Conservation (phyloP, 2,329 filamentous ascomycete genomes). For the Aspergillus terreus region DNA sequence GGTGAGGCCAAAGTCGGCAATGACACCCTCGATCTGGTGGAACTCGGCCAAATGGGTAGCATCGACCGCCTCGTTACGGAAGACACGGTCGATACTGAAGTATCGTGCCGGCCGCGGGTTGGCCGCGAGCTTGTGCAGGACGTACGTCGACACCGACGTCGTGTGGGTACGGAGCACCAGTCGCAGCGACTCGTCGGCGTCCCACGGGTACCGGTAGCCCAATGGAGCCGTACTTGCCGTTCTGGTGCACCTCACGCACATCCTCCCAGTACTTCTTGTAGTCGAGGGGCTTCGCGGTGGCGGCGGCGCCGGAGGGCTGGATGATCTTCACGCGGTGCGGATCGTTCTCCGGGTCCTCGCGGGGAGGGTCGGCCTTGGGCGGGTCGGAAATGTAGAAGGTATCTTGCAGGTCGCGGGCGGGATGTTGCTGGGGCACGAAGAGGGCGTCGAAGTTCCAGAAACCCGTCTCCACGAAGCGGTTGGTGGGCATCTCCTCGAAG, state of each 20-base stretch:
- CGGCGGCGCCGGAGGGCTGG: conserved; percentile 45
- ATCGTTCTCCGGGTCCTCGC: conserved; percentile 50
- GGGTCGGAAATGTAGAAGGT: conserved; percentile 98
- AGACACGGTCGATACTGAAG: conserved; percentile 97
- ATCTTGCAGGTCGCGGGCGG: conserved; percentile 93
- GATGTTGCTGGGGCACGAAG: conserved; percentile 96
- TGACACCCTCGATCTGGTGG: conserved; percentile 97
- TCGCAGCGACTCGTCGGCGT: conserved; percentile 76
- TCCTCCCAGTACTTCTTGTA: conserved; percentile 87
- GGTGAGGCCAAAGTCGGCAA: conserved; percentile 91
- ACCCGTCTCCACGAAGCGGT: conserved; percentile 88
- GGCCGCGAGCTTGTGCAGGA: conserved; percentile 84
- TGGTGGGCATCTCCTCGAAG: conserved; percentile 96
- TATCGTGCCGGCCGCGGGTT: conserved; percentile 85
- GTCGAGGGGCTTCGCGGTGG: conserved; percentile 51
- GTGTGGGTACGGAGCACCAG: conserved; percentile 95
- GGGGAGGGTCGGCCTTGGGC: conserved; percentile 64
- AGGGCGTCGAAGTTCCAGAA: conserved; percentile 99
- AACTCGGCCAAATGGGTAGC: conserved; percentile 97
- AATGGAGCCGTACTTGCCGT: conserved; percentile 89
- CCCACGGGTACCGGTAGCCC: conserved; percentile 97
- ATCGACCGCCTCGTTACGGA: conserved; percentile 96
- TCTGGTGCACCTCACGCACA: conserved; percentile 79
- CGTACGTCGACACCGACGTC: conserved; percentile 83
- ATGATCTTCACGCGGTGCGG: conserved; percentile 39